A percentile compares a stretch with the other conserved stretches of the same genome.
Evolutionary conservation across 192 early-diverging fungal species (phyloP).

Genomic region (Dissophora ornata): DNA sequence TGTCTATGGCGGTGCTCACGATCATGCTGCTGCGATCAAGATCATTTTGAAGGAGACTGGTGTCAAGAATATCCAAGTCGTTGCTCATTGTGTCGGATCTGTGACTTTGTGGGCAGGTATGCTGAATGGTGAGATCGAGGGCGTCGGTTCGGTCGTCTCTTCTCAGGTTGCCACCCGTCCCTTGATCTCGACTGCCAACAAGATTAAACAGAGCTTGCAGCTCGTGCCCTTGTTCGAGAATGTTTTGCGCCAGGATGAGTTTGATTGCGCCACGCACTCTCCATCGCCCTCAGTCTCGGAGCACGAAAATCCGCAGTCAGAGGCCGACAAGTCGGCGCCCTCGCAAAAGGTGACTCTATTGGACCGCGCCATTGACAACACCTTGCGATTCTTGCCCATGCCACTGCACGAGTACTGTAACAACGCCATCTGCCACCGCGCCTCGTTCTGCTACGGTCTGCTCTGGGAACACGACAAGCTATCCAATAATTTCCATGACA

Average conservation of each 20-base stretch:
- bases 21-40: slow-evolving; percentile 51
- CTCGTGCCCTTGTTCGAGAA: slow-evolving; percentile 43
- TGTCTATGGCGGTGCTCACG: slow-evolving; percentile 33
- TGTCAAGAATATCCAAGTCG: slow-evolving; percentile 53
- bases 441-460: slow-evolving; percentile 45
- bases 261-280: slow-evolving; percentile 30
- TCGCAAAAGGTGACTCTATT: slow-evolving; percentile 33
- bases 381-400: slow-evolving; percentile 52
- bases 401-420: slow-evolving; percentile 48
- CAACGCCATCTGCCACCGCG: slow-evolving; percentile 53
- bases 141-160: slow-evolving; percentile 54
- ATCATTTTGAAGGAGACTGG: slow-evolving; percentile 46
- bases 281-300: slow-evolving; percentile 7
- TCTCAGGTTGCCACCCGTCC: slow-evolving; percentile 43
- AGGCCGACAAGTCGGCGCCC: neutral
- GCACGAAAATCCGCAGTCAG: neutral
- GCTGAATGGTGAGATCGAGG: slow-evolving; percentile 54
- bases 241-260: slow-evolving; percentile 33
- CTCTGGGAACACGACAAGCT: slow-evolving; percentile 56
- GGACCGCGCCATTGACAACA: slow-evolving; percentile 40
- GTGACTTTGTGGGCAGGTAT: slow-evolving; percentile 56
- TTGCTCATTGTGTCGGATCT: slow-evolving; percentile 59
- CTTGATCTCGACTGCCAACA: slow-evolving; percentile 32
- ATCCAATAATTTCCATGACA: slow-evolving; percentile 52
- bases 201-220: slow-evolving; percentile 46